Base-by-base conservation (phyloP, 2,329 filamentous ascomycete species). In the Ophiognomonia clavigignenti-juglandacearum region DNA sequence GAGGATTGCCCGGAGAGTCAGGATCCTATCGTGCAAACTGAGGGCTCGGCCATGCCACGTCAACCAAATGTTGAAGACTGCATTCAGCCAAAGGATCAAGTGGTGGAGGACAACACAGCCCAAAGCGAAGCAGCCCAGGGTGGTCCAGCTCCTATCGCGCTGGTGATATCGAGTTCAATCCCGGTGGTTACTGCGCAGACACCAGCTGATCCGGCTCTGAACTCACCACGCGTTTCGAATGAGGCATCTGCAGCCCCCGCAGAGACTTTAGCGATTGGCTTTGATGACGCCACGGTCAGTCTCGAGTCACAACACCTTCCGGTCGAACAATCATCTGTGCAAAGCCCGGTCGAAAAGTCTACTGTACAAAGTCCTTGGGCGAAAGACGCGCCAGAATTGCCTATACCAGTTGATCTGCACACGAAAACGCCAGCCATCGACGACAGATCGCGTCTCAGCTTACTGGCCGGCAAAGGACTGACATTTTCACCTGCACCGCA, bases 401-500 rank as follows among this genome's bases (percentile, higher is more conserved):
- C 1, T 52, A 53, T 27, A 44, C 52, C 27, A 47, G 46, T 19
- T 31, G 22, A 29, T 24, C 6, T 32, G n/a, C 19, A 5, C 14
- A 32, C 23, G 16, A 5, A 53, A 58, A 36, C 52, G 47, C 26
- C n/a, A n/a, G 4, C 13, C n/a, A n/a, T 20, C n/a, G 39, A 20
- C 37, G 42, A 9, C 37, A 22, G 38, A 29, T 24, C 49, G n/a
- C 16, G 22, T 11, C 4, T 48, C 40, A 44, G 31, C 36, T 6
- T 38, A 4, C 40, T 48, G 18, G 48, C 45, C 10, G 45, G 29
- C 13, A 16, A 48, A 29, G 32, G 20, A 29, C 23, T 18, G 39
- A 39, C 46, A 22, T 48, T 59, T 26, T 56, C 63, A 27, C 59
- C 60, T n/a, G 58, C 55, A 4, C 57, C 58, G 2, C 54, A 57